Conservation (phyloP, 495 filamentous ascomycete genomes). For the Penicillium daleae region DNA sequence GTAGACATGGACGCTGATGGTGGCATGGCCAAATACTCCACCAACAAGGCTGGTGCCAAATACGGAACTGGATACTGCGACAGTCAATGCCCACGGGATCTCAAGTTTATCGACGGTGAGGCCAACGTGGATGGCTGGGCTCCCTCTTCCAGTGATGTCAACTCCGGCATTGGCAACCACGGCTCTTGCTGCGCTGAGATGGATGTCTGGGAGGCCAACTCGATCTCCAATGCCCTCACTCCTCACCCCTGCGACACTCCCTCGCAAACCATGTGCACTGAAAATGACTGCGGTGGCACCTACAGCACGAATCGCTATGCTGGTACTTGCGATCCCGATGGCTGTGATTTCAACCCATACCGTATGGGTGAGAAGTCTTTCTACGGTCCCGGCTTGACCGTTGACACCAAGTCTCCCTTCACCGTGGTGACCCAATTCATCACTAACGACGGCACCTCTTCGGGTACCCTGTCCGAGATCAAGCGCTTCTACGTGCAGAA, state of each 20-base stretch:
- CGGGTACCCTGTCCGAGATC: constrained; percentile 63
- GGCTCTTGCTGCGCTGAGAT: constrained; percentile 76
- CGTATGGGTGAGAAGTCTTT: constrained; percentile 64
- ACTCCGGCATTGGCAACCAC: constrained; percentile 61
- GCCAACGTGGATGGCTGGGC: constrained; percentile 64
- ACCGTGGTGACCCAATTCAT: constrained; percentile 76
- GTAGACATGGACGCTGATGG: constrained; percentile 67
- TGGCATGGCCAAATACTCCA: constrained; percentile 51
- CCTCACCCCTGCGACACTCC: constrained; percentile 66
- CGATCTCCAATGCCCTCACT: constrained; percentile 58
- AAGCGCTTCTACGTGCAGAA: constrained; percentile 74
- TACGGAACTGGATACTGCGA: constrained; percentile 83
- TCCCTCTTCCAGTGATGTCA: constrained; percentile 59
- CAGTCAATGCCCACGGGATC: constrained; percentile 66
- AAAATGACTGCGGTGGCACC: constrained; percentile 57
- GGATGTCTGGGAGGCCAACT: constrained; percentile 76
- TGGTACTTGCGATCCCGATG: constrained; percentile 72
- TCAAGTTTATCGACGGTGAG: constrained; percentile 72
- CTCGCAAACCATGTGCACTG: constrained; percentile 60
- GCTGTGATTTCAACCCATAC: constrained; percentile 82
- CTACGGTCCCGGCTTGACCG: constrained; percentile 61
- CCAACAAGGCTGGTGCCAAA: constrained; percentile 68
- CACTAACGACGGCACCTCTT: constrained; percentile 56
- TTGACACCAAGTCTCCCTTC: constrained; percentile 66
- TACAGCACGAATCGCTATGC: constrained; percentile 47